Evolutionary conservation across 768 basidiomycete genomes (phyloP).

Genomic region (Xerocomellus intermedius): DNA sequence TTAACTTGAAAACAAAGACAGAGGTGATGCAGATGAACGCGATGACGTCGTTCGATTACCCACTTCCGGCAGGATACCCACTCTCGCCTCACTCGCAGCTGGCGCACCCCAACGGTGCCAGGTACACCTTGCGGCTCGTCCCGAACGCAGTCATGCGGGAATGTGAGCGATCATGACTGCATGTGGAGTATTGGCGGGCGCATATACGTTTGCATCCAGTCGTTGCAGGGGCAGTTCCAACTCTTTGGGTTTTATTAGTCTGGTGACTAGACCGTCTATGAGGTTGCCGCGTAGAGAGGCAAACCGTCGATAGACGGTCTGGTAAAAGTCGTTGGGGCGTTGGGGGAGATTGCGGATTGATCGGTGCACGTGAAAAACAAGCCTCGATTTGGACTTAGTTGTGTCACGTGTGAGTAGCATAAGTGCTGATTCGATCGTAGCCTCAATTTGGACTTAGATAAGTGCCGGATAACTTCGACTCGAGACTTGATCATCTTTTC

Average conservation of each 20-base stretch:
- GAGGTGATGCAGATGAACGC: conserved; percentile 32
- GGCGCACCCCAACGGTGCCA: conserved; percentile 4
- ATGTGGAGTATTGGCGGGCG: conserved; percentile 16
- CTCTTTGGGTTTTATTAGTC: background rate
- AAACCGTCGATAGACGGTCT: no score
- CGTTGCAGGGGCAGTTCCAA: background rate
- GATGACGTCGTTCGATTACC: conserved; percentile 36
- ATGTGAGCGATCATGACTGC: conserved; percentile 1
- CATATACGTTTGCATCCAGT: conserved; percentile 41
- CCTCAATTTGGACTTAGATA: no score
- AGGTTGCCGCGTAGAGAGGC: no score
- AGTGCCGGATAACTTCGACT: no score
- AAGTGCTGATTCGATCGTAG: no score
- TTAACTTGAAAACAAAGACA: background rate
- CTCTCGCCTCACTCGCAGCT: conserved; percentile 22
- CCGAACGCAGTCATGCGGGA: background rate
- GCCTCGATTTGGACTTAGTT: no score
- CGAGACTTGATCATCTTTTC: no score
- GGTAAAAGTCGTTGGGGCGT: no score
- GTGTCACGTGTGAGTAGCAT: no score
- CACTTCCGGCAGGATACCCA: conserved; percentile 16
- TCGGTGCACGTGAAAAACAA: no score
- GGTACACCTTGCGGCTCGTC: background rate
- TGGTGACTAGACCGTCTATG: no score
- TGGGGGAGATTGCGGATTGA: no score